Percentiles rank a stretch among this genome's conserved stretches.
These are phyloP conservation scores for Teratosphaeria viscida DNA, from an alignment of 2,329 filamentous ascomycete genomes.

Conservation along the genomic window DNA sequence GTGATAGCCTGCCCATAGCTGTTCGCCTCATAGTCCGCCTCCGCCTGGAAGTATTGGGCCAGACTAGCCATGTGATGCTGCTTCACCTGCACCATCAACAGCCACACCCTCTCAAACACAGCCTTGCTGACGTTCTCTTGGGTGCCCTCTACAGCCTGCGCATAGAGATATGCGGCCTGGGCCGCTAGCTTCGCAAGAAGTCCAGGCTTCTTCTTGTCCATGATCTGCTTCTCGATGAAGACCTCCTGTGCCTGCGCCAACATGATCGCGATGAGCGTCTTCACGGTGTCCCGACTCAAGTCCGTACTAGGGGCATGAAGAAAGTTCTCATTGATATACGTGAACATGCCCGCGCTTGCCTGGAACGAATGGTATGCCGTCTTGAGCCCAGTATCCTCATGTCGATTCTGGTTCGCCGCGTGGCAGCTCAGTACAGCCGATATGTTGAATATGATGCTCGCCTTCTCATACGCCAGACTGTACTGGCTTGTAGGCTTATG, in stretches of 20 bases:
- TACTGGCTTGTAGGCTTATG: constrained; percentile 96
- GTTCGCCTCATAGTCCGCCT: constrained; percentile 81
- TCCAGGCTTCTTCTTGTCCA: constrained; percentile 84
- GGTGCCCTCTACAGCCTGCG: constrained; percentile 76
- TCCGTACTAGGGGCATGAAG: constrained; percentile 95
- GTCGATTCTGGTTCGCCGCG: constrained; percentile 82
- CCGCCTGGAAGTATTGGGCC: constrained; percentile 86
- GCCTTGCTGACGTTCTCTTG: constrained; percentile 87
- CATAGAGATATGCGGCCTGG: constrained; percentile 79
- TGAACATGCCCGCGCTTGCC: constrained; percentile 97
- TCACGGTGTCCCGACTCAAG: constrained; percentile 87
- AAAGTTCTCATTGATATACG: constrained; percentile 99
- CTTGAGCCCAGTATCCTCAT: constrained; percentile 87
- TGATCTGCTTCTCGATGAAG: constrained; percentile 90
- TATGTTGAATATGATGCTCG: constrained; percentile 99
- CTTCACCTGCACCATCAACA: constrained; percentile 74
- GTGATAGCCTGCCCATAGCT: constrained; percentile 78
- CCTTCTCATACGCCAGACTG: constrained; percentile 94
- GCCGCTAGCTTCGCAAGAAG: constrained; percentile 86
- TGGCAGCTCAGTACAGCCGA: constrained; percentile 93
- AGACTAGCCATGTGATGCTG: constrained; percentile 70
- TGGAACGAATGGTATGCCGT: constrained; percentile 97
- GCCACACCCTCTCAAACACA: constrained; percentile 91
- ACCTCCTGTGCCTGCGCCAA: constrained; percentile 95
- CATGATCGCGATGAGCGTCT: constrained; percentile 84